Percentiles rank a stretch among this genome's conserved stretches.
These are phyloP conservation scores for Sequoiadendron giganteum DNA, from an alignment of 75 land plant genomes.

Conservation along the genomic window DNA sequence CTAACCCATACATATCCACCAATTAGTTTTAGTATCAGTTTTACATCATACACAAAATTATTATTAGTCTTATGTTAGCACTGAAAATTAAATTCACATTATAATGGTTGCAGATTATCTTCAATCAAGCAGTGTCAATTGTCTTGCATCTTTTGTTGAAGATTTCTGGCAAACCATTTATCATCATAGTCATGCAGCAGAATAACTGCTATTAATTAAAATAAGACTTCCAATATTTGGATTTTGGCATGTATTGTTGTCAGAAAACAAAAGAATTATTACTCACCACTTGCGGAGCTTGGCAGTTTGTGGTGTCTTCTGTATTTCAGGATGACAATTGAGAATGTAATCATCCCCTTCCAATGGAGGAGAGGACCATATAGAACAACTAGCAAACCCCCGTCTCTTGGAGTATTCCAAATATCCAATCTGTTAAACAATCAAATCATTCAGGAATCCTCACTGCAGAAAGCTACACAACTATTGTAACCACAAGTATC, in stretches of 20 bases:
- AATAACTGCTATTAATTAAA: not conserved
- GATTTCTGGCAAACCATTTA: not conserved
- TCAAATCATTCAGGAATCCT: not conserved
- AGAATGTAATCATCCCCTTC: constrained; percentile 97
- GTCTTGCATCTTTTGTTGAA: not conserved
- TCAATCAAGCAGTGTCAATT: not conserved
- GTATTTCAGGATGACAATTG: constrained; percentile 97
- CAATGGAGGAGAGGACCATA: constrained; percentile 96
- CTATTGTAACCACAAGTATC: not conserved
- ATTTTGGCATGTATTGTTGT: not conserved
- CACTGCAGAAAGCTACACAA: not conserved
- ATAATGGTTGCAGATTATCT: not conserved
- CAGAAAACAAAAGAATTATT: not conserved
- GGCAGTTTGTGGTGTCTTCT: constrained; percentile 95
- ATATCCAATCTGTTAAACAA: constrained; percentile 73
- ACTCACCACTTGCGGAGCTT: constrained; percentile 91
- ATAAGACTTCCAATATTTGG: not conserved
- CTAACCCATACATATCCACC: constrained; percentile 18
- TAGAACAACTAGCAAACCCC: constrained; percentile 94
- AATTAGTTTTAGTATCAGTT: not conserved
- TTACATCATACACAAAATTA: not conserved
- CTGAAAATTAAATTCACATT: not conserved
- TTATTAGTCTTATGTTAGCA: not conserved
- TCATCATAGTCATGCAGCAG: not conserved
- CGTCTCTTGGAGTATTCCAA: constrained; percentile 89